phyloP scores from a whole-genome alignment of 345 rosid species.

The Hevea brasiliensis region DNA sequence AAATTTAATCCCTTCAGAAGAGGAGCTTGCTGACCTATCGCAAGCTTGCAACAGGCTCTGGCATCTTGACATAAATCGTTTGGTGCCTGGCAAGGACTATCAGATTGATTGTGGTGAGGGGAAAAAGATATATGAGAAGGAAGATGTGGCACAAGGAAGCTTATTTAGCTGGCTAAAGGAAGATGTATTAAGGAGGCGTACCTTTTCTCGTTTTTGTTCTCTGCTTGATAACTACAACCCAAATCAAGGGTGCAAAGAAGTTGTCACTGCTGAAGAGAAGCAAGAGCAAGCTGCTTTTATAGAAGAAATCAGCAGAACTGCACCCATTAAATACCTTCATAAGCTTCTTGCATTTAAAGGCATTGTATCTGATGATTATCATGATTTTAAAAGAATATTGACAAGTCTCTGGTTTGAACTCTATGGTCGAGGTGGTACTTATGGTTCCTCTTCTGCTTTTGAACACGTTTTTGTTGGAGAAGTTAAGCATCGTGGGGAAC shows the following conservation, averaged over 20 bases:
- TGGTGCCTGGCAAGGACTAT: constrained; percentile 78
- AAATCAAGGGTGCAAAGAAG: constrained; percentile 69
- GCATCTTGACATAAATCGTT: constrained; percentile 79
- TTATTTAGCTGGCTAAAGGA: constrained; percentile 70
- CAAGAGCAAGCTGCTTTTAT: constrained; percentile 86
- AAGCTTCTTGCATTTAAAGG: constrained; percentile 61
- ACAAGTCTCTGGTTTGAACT: constrained; percentile 85
- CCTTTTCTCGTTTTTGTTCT: constrained; percentile 79
- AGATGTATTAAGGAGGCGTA: constrained; percentile 66
- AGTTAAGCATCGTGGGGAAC: constrained; percentile 68
- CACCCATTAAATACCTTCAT: constrained; percentile 80
- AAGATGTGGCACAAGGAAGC: constrained; percentile 77
- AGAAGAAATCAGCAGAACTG: constrained; percentile 91
- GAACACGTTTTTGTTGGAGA: constrained; percentile 98
- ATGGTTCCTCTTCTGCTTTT: constrained; percentile 85
- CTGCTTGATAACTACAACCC: constrained; percentile 93
- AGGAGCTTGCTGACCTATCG: constrained; percentile 74
- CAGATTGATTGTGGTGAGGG: constrained; percentile 92
- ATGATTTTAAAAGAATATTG: constrained; percentile 70
- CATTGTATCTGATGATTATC: constrained; percentile 57
- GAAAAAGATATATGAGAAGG: constrained; percentile 65
- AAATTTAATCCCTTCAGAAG: constrained; percentile 54
- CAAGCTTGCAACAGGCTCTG: constrained; percentile 86
- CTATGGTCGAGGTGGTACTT: constrained; percentile 79
- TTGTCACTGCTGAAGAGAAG: constrained; percentile 76